These are phyloP conservation scores for Leptodermis oblonga DNA, from an alignment of 257 asterid species.

Conservation along the genomic window DNA sequence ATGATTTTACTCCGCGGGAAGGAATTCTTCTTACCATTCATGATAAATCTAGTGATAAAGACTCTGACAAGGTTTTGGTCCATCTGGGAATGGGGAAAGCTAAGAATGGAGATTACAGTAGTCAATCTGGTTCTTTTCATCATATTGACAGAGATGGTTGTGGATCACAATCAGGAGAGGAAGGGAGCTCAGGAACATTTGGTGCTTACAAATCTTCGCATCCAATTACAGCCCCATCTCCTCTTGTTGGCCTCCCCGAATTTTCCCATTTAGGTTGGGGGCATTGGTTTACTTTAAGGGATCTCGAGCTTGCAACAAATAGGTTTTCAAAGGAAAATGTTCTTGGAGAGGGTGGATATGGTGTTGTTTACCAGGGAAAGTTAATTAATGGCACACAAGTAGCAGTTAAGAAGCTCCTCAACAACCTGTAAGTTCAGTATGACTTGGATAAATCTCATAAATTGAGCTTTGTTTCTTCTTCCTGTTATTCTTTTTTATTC, in stretches of 20 bases:
- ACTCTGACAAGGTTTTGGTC: conserved; percentile 70
- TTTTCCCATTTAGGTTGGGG: conserved; percentile 97
- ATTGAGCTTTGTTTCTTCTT: background rate
- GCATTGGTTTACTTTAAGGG: conserved; percentile 94
- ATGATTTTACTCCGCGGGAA: conserved; percentile 58
- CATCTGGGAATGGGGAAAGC: conserved; percentile 62
- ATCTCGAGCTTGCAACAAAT: conserved; percentile 77
- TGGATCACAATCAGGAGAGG: conserved; percentile 86
- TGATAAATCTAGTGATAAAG: conserved; percentile 66
- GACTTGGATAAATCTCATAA: conserved; percentile 10
- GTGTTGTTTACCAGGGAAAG: conserved; percentile 78
- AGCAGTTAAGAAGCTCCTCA: conserved; percentile 90
- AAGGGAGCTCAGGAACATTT: conserved; percentile 65
- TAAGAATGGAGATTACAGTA: conserved; percentile 48
- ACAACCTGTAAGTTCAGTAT: conserved; percentile 68
- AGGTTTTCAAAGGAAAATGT: conserved; percentile 82
- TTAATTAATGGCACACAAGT: conserved; percentile 78
- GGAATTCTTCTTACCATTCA: conserved; percentile 81
- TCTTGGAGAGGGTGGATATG: conserved; percentile 97
- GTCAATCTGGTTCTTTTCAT: conserved; percentile 65
- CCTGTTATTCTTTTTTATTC: conserved; percentile 3
- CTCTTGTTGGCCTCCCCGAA: conserved; percentile 85
- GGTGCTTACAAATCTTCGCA: conserved; percentile 49
- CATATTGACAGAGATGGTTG: conserved; percentile 57
- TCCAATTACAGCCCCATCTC: conserved; percentile 77